A percentile compares a stretch with the other conserved stretches of the same genome.
These are phyloP conservation scores for Sicyos baderoa DNA, from an alignment of 306 rosid genomes.

Conservation along the genomic window DNA sequence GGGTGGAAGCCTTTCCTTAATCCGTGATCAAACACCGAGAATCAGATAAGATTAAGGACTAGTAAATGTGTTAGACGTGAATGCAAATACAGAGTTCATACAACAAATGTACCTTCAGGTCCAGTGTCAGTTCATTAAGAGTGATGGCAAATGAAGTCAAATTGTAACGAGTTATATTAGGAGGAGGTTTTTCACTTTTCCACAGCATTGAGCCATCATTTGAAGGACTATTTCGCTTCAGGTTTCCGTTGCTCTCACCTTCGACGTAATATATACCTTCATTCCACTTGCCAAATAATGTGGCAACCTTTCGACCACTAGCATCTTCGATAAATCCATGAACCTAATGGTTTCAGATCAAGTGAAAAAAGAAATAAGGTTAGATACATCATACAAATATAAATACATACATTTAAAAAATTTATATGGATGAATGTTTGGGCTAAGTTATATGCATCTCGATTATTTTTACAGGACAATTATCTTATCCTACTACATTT, in stretches of 20 bases:
- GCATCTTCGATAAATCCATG: constrained; percentile 77
- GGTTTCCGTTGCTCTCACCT: constrained; percentile 50
- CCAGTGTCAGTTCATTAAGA: constrained; percentile 68
- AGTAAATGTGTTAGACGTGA: constrained; percentile 39
- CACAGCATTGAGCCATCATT: constrained; percentile 53
- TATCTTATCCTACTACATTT: background rate
- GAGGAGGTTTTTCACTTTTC: constrained; percentile 65
- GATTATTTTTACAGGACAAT: background rate
- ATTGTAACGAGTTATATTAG: constrained; percentile 81
- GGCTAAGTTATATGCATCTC: background rate
- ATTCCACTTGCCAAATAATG: constrained; percentile 91
- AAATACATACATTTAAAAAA: background rate
- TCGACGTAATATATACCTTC: constrained; percentile 56
- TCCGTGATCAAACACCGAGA: constrained; percentile 80
- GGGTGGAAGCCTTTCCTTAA: constrained; percentile 99
- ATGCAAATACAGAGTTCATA: constrained; percentile 26
- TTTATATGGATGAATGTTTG: background rate
- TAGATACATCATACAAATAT: constrained; percentile 1
- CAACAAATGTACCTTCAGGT: constrained; percentile 72
- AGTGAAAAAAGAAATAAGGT: background rate
- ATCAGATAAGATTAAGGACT: constrained; percentile 68
- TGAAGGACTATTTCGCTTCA: constrained; percentile 38
- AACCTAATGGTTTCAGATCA: constrained; percentile 38
- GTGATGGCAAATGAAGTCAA: constrained; percentile 88
- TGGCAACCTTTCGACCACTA: constrained; percentile 52